Percentiles rank a stretch among this genome's conserved stretches.
These are phyloP conservation scores for Umbelopsis ramanniana DNA, from an alignment of 192 early-diverging fungal species.

Conservation along the genomic window DNA sequence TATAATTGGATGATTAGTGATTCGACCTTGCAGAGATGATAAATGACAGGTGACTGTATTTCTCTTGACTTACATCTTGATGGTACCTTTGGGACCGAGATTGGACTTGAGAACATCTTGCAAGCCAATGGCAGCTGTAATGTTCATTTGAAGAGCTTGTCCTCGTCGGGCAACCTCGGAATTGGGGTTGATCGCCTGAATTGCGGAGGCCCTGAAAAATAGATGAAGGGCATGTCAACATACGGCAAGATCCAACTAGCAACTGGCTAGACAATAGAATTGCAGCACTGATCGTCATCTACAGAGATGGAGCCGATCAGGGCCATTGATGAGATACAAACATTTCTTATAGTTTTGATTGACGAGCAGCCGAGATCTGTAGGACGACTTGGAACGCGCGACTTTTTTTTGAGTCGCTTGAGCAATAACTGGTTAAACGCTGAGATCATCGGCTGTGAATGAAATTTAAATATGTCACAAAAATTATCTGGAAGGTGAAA, in stretches of 20 bases:
- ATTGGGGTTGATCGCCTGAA: conserved; percentile 96
- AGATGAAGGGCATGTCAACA: conserved; percentile 9
- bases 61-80: conserved; percentile 83
- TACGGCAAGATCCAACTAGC: background rate
- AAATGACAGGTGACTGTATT: background rate
- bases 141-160: conserved; percentile 96
- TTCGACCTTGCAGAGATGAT: background rate
- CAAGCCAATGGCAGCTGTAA: conserved; percentile 92
- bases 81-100: conserved; percentile 96
- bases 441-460: background rate
- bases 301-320: background rate
- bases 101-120: conserved; percentile 96
- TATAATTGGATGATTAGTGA: background rate
- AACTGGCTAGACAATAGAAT: background rate
- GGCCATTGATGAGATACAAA: background rate
- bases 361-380: conserved; percentile 20
- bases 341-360: conserved; percentile 15
- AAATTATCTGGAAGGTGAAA: background rate
- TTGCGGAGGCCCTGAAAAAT: conserved; percentile 66
- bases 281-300: background rate
- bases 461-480: conserved; percentile 1
- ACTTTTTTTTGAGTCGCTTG: background rate
- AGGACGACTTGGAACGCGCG: conserved; percentile 5
- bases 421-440: conserved; percentile 19
- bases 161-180: conserved; percentile 98